A percentile compares a stretch with the other conserved stretches of the same genome.
These are phyloP conservation scores for Penicillium robsamsonii DNA, from an alignment of 495 filamentous ascomycete species.

Conservation along the genomic window DNA sequence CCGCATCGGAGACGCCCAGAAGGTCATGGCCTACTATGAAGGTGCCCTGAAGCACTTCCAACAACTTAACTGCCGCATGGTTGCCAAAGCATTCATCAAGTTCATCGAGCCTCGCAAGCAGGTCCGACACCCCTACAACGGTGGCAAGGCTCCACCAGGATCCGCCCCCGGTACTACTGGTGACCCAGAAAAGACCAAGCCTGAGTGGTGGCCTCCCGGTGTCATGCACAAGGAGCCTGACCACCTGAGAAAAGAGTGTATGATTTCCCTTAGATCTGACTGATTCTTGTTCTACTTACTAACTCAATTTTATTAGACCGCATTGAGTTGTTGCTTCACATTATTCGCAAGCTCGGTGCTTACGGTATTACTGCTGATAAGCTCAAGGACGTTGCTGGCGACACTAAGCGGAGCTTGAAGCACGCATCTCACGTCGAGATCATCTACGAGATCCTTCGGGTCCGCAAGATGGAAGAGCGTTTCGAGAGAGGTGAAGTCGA, in stretches of 20 bases:
- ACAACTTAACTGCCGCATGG: conserved; percentile 64
- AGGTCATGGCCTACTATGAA: conserved; percentile 39
- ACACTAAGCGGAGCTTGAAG: conserved; percentile 40
- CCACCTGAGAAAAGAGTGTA: conserved; percentile 75
- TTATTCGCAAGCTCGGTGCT: conserved; percentile 42
- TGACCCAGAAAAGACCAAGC: conserved; percentile 58
- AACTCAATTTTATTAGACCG: conserved; percentile 28
- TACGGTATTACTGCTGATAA: conserved; percentile 41
- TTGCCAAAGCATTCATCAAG: conserved; percentile 79
- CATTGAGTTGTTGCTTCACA: conserved; percentile 43
- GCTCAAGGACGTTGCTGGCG: conserved; percentile 42
- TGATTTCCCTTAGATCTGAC: conserved; percentile 17
- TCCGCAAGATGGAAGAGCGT: conserved; percentile 53
- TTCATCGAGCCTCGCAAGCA: conserved; percentile 84
- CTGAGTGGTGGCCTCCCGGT: conserved; percentile 76
- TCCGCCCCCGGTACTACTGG: conserved; percentile 38
- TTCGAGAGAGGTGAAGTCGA: conserved; percentile 52
- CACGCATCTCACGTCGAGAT: conserved; percentile 39
- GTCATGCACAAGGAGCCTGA: conserved; percentile 79
- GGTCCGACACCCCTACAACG: conserved; percentile 61
- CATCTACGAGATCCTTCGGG: conserved; percentile 52
- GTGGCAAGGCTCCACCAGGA: conserved; percentile 43
- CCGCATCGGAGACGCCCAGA: conserved; percentile 38
- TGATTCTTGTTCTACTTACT: neutral
- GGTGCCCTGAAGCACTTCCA: conserved; percentile 64